Evolutionary conservation across 306 rosid species (phyloP).

Genomic region (Luffa acutangula): DNA sequence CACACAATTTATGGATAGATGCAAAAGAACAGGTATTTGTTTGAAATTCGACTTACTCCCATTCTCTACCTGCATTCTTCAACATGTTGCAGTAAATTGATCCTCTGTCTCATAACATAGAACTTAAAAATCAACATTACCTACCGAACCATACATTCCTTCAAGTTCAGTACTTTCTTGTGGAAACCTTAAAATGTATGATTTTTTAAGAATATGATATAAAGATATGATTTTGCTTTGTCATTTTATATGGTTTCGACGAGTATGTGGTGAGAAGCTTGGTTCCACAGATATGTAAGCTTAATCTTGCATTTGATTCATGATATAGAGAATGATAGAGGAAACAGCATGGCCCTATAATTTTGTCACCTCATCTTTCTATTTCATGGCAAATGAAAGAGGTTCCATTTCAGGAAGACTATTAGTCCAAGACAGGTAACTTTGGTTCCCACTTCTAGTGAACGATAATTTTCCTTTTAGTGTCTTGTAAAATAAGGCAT

Average conservation of each 20-base stretch:
- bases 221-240: background rate
- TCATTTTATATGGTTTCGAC: background rate
- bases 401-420: slow-evolving; percentile 29
- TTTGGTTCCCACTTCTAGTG: background rate
- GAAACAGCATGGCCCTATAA: slow-evolving; percentile 30
- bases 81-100: background rate
- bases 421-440: slow-evolving; percentile 23
- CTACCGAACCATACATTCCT: background rate
- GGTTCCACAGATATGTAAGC: background rate
- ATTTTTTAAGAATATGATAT: background rate
- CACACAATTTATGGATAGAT: slow-evolving; percentile 27
- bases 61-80: background rate
- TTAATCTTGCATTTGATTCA: background rate
- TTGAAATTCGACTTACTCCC: background rate
- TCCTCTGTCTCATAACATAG: background rate
- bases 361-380: slow-evolving; percentile 26
- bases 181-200: background rate
- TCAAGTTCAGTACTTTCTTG: background rate
- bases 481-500: background rate
- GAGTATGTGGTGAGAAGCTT: background rate
- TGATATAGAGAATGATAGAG: slow-evolving; percentile 24
- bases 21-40: slow-evolving; percentile 29
- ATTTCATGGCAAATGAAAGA: slow-evolving; percentile 22
- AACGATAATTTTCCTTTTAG: background rate
- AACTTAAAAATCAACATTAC: background rate